These are phyloP conservation scores for Ascochyta clinopodiicola DNA, from an alignment of 2,329 filamentous ascomycete species.

Conservation along the genomic window DNA sequence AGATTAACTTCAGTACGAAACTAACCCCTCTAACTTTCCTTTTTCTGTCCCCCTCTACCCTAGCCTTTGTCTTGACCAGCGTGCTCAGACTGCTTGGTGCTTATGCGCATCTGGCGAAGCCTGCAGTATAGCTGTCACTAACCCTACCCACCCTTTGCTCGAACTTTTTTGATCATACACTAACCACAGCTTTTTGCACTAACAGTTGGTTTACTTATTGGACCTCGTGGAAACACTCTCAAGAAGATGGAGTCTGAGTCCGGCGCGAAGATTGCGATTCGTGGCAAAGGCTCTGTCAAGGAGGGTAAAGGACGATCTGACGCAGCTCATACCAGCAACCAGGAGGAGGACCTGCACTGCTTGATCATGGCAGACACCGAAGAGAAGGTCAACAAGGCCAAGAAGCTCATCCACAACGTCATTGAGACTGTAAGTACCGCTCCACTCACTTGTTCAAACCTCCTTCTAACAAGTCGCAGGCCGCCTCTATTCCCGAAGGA, in stretches of 20 bases:
- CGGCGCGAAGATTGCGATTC: conserved; percentile 97
- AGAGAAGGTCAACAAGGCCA: conserved; percentile 99
- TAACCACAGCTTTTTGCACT: conserved; percentile 87
- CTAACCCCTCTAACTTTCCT: conserved; percentile 81
- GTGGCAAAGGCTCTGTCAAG: conserved; percentile 99
- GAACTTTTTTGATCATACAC: conserved; percentile 61
- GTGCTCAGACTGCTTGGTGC: conserved; percentile 44
- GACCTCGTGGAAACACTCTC: conserved; percentile 98
- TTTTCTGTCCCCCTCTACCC: conserved; percentile 52
- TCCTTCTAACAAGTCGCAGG: conserved; percentile 63
- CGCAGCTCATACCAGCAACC: conserved; percentile 98
- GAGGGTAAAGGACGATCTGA: conserved; percentile 99
- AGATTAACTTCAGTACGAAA: conserved; percentile 99
- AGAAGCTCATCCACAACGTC: conserved; percentile 96
- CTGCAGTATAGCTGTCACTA: conserved; percentile 51
- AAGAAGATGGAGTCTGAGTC: conserved; percentile 99
- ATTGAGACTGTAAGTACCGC: conserved; percentile 87
- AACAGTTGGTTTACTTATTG: conserved; percentile 99
- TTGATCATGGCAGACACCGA: conserved; percentile 99
- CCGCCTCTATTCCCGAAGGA: conserved; percentile 96
- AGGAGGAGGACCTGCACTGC: conserved; percentile 98
- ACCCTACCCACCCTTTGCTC: conserved; percentile 44
- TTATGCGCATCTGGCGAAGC: conserved; percentile 38
- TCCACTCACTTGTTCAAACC: neutral
- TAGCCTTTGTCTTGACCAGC: conserved; percentile 54